Percentiles rank a stretch among this genome's conserved stretches.
Conservation (phyloP, 805 yeast genomes). For the Wickerhamomyces chambardii region DNA sequence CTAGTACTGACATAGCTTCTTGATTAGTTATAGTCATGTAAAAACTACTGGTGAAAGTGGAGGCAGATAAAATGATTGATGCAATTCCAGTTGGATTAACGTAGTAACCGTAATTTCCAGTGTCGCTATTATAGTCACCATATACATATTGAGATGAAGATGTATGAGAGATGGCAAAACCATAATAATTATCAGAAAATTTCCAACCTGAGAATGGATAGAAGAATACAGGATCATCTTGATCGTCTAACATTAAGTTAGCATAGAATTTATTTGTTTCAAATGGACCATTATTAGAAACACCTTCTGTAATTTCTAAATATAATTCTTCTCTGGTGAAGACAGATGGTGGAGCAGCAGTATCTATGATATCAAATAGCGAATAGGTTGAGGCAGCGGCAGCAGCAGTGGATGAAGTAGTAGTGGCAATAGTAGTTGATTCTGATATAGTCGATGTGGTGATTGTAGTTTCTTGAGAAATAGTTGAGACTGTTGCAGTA, state of each 20-base stretch:
- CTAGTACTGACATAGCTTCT: conserved; percentile 42
- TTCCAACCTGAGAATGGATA: conserved; percentile 64
- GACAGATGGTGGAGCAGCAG: conserved; percentile 32
- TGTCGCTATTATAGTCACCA: conserved; percentile 39
- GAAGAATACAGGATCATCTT: conserved; percentile 45
- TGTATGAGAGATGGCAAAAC: conserved; percentile 57
- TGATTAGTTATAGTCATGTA: conserved; percentile 34
- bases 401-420: conserved; percentile 2
- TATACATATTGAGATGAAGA: conserved; percentile 30
- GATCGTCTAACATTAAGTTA: conserved; percentile 50
- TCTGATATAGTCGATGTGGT: conserved; percentile 19
- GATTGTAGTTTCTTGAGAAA: conserved; percentile 21
- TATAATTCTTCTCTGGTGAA: conserved; percentile 38
- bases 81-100: conserved; percentile 47
- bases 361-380: conserved; percentile 40
- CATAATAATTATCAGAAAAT: conserved; percentile 35
- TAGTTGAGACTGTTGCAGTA: conserved; percentile 21
- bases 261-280: conserved; percentile 75
- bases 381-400: conserved; percentile 20
- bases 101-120: conserved; percentile 32
- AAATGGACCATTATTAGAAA: conserved; percentile 34
- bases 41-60: conserved; percentile 32
- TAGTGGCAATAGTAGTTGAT: conserved; percentile 4
- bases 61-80: conserved; percentile 47
- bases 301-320: conserved; percentile 36